phyloP scores from a whole-genome alignment of 129 eudicot genomes.

The Centrapalus pauciflorus region DNA sequence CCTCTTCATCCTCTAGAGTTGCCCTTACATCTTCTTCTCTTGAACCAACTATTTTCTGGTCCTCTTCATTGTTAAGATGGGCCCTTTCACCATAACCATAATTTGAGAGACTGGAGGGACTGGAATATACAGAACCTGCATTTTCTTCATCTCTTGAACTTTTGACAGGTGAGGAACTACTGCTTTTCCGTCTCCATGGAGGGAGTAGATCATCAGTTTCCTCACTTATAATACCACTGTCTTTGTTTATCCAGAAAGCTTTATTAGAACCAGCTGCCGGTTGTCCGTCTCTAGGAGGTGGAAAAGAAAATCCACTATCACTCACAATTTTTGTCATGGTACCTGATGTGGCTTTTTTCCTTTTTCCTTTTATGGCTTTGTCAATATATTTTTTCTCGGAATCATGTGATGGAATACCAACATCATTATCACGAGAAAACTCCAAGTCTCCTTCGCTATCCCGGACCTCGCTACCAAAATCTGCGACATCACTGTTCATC shows the following conservation, averaged over 20 bases:
- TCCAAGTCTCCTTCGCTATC: constrained; percentile 90
- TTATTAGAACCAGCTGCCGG: constrained; percentile 40
- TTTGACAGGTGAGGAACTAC: constrained; percentile 67
- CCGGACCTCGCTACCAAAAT: constrained; percentile 81
- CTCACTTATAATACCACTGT: constrained; percentile 23
- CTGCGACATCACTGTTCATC: constrained; percentile 89
- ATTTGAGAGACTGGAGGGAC: constrained; percentile 78
- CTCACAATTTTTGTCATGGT: constrained; percentile 35
- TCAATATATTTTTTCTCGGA: constrained; percentile 41
- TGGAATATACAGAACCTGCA: constrained; percentile 58
- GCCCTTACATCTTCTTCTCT: constrained; percentile 70
- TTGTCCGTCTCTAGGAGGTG: constrained; percentile 75
- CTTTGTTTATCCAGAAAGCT: constrained; percentile 63
- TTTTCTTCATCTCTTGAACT: constrained; percentile 70
- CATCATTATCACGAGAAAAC: constrained; percentile 52
- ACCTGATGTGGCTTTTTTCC: constrained; percentile 27
- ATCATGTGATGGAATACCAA: constrained; percentile 35
- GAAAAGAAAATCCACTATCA: constrained; percentile 73
- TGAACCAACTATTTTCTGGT: constrained; percentile 30
- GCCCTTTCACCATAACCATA: constrained; percentile 55
- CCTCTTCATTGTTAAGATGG: constrained; percentile 42
- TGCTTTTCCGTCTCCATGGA: constrained; percentile 69
- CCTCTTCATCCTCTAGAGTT: constrained; percentile 94
- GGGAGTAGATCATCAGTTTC: constrained; percentile 62
- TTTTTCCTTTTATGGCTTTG: constrained; percentile 41